Base-by-base conservation (phyloP, 2,329 filamentous ascomycete species). In the Raffaelea ambrosiae region DNA sequence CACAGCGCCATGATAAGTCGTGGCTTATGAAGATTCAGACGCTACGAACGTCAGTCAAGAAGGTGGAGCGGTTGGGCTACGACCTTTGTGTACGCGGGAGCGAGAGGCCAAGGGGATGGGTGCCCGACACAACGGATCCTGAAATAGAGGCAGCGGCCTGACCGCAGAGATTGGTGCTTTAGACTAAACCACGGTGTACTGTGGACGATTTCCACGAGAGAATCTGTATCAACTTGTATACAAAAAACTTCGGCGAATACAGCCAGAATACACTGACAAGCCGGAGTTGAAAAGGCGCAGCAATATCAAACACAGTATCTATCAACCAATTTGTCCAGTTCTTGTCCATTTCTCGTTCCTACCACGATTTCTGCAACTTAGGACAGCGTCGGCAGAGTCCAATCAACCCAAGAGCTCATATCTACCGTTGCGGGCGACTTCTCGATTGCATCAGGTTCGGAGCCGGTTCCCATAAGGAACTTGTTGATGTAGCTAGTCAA, bases 51-150 rank as follows among this genome's bases (percentile, higher is more conserved):
- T 94, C 88, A 63, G 89, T 98, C 22, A 83, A 85, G 60, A 98
- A 98, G 73, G 93, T 98, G 11, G 93, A 98, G 74, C 83, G 80
- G 55, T 79, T 91, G 21, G 82, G 89, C 26, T 98, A 97, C 64
- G 88, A 89, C 4, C 79, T 96, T 55, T 81, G 84, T 26, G 86
- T 98, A 20, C 75, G 93, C 46, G 91, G 91, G 0, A 86, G 84
- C 46, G 93, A 98, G 71, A 72, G 89, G 53, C 91, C 91, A 0
- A 87, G 85, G 61, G 91, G 91, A 0, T 97, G 91, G 91, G 77
- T 93, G 61, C 91, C 90, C 4, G 90, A 95, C 61, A 65, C 87
- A 16, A 40, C 38, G 1, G 49, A 48, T 11, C 42, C 19, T 29
- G 47, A 49, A 19, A 44, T 46, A 22, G 4, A 40, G 7, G 41